Conservation (phyloP, 83 land plant genomes). For the Isoetes engelmannii region DNA sequence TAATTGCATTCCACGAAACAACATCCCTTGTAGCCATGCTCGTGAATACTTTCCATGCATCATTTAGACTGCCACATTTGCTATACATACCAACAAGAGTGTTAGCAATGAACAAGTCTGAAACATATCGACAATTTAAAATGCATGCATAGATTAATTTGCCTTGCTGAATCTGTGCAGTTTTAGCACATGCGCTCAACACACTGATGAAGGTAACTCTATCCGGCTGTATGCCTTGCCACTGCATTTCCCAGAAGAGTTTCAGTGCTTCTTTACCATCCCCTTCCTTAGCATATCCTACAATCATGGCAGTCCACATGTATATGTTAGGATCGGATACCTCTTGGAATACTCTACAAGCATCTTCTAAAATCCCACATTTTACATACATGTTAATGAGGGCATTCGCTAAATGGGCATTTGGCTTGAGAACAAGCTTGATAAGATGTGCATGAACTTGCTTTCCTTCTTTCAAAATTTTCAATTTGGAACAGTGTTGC, state of each 20-base stretch:
- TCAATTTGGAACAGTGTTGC: not conserved
- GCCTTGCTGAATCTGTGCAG: not conserved
- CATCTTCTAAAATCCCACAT: not conserved
- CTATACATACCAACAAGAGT: not conserved
- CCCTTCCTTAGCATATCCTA: not conserved
- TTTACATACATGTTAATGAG: constrained; percentile 2
- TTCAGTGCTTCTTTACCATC: not conserved
- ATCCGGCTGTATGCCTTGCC: not conserved
- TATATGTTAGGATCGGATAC: not conserved
- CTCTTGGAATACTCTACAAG: not conserved
- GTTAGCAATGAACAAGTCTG: not conserved
- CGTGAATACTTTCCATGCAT: not conserved
- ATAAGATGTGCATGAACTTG: not conserved
- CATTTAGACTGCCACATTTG: not conserved
- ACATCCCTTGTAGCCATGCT: not conserved
- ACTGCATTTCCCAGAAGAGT: not conserved
- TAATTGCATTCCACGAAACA: constrained; percentile 7
- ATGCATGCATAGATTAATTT: not conserved
- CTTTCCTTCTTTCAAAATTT: not conserved
- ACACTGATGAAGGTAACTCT: not conserved
- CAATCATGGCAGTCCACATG: not conserved
- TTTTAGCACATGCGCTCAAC: not conserved
- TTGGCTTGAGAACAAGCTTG: not conserved
- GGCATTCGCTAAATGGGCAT: not conserved
- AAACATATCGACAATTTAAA: not conserved